Conservation (phyloP, 2,329 filamentous ascomycete species). For the Fusarium stilboides region DNA sequence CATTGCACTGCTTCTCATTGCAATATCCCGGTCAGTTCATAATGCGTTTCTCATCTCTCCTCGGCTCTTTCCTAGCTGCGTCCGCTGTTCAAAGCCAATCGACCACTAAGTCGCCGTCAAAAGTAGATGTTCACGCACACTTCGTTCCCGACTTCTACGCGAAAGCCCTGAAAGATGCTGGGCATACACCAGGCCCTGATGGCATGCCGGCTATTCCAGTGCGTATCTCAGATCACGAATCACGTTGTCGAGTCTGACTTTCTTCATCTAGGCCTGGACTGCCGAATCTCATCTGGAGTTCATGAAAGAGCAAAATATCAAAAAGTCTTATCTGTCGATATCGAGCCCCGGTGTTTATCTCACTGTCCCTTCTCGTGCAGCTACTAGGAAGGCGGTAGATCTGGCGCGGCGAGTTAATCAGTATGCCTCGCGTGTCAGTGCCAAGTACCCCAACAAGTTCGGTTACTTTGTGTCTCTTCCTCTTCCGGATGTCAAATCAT, state of each 20-base stretch:
- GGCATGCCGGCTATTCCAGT: constrained; percentile 21
- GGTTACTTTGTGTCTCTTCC: constrained; percentile 21
- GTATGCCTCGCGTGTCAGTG: constrained; percentile 14
- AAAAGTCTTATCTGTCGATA: constrained; percentile 15
- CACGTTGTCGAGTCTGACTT: accelerated
- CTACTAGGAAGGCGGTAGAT: constrained; percentile 5
- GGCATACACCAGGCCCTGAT: constrained; percentile 1
- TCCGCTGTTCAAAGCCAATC: constrained; percentile 8
- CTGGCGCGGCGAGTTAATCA: constrained; percentile 4
- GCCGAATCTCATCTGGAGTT: constrained; percentile 22
- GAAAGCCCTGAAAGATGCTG: constrained; percentile 17
- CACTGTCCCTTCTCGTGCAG: constrained; percentile 8
- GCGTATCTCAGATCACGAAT: background rate
- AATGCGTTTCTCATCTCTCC: constrained; percentile 7
- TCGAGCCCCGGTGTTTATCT: constrained; percentile 25
- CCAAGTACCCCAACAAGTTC: constrained; percentile 19
- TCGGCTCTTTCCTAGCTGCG: background rate
- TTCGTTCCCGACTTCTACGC: constrained; percentile 21
- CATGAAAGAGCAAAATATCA: constrained; percentile 23
- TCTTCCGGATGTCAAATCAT: constrained; percentile 14
- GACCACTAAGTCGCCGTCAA: constrained; percentile 1
- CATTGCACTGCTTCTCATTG: background rate
- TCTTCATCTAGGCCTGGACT: background rate
- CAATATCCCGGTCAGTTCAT: accelerated
- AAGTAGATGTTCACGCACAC: constrained; percentile 22